A percentile compares a stretch with the other conserved stretches of the same genome.
Conservation (phyloP, 1,284 basidiomycete genomes). For the Volvariella volvacea region DNA sequence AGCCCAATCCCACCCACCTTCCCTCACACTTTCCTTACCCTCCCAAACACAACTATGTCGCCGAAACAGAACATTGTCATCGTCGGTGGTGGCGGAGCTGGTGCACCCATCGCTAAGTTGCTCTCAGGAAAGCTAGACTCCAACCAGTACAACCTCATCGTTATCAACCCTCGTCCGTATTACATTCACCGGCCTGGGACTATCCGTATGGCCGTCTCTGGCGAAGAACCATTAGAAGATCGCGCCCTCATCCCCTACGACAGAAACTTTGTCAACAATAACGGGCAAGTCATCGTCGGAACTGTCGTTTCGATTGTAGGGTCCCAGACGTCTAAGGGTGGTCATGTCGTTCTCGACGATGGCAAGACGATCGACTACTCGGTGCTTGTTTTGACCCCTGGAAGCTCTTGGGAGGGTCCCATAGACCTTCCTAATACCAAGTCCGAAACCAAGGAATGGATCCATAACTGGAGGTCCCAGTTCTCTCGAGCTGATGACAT, state of each 20-base stretch:
- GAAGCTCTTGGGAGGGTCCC: slow-evolving; percentile 46
- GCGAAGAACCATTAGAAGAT: slow-evolving; percentile 30
- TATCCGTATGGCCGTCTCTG: slow-evolving; percentile 33
- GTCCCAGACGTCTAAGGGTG: slow-evolving; percentile 27
- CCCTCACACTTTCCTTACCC: too few species aligned
- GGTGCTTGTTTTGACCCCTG: slow-evolving; percentile 52
- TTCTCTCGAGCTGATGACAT: slow-evolving; percentile 43
- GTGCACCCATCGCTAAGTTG: slow-evolving; percentile 22
- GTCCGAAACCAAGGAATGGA: slow-evolving; percentile 23
- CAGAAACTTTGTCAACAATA: slow-evolving; percentile 35
- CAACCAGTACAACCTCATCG: slow-evolving; percentile 27
- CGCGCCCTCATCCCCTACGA: slow-evolving; percentile 35
- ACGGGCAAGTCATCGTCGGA: slow-evolving; percentile 39
- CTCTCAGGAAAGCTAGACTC: slow-evolving; percentile 33
- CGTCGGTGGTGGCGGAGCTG: slow-evolving; percentile 36
- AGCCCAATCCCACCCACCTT: too few species aligned
- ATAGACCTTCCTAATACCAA: slow-evolving; percentile 37
- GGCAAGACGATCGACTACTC: slow-evolving; percentile 46
- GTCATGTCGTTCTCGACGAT: slow-evolving; percentile 36
- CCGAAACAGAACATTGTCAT: too few species aligned
- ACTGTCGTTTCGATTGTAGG: slow-evolving; percentile 31
- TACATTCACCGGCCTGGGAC: slow-evolving; percentile 27
- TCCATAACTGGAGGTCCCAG: slow-evolving; percentile 36
- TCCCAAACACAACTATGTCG: too few species aligned
- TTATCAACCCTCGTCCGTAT: slow-evolving; percentile 33